These are phyloP conservation scores for Houttuynia cordata DNA, from an alignment of 164 flowering plant species.

Conservation along the genomic window DNA sequence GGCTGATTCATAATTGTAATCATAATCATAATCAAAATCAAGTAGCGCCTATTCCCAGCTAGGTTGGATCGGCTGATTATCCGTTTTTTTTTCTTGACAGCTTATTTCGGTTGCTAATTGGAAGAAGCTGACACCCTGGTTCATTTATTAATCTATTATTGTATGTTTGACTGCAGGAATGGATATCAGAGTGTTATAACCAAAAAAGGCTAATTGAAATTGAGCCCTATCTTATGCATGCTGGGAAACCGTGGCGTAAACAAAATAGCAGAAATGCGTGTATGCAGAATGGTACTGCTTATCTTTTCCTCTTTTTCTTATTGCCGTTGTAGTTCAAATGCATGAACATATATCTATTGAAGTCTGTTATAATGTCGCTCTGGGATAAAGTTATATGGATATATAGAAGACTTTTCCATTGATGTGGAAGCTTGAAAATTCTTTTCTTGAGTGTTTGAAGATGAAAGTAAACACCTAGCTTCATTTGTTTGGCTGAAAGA, in stretches of 20 bases:
- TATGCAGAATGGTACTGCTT: neutral
- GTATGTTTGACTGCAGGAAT: constrained; percentile 36
- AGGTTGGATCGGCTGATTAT: too few relatives aligned
- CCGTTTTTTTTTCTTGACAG: neutral
- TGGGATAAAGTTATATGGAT: neutral
- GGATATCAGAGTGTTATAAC: constrained; percentile 73
- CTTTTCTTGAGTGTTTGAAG: neutral
- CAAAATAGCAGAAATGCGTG: neutral
- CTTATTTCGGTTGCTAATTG: neutral
- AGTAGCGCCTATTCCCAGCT: too few relatives aligned
- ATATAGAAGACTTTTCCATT: too few relatives aligned
- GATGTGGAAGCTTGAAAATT: too few relatives aligned
- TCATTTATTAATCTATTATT: neutral
- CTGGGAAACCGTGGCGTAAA: constrained; percentile 89
- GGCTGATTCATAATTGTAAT: too few relatives aligned
- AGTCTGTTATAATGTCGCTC: neutral
- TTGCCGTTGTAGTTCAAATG: neutral
- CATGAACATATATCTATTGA: neutral
- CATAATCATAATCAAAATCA: too few relatives aligned
- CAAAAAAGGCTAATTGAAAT: constrained; percentile 78
- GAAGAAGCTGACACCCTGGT: neutral
- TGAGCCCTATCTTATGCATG: constrained; percentile 82
- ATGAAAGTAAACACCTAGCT: neutral
- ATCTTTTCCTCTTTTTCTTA: neutral
- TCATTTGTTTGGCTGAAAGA: too few relatives aligned